Percentiles rank a stretch among this genome's conserved stretches.
Evolutionary conservation across 2,329 filamentous ascomycete genomes (phyloP).

Genomic region (Ustulina deusta): DNA sequence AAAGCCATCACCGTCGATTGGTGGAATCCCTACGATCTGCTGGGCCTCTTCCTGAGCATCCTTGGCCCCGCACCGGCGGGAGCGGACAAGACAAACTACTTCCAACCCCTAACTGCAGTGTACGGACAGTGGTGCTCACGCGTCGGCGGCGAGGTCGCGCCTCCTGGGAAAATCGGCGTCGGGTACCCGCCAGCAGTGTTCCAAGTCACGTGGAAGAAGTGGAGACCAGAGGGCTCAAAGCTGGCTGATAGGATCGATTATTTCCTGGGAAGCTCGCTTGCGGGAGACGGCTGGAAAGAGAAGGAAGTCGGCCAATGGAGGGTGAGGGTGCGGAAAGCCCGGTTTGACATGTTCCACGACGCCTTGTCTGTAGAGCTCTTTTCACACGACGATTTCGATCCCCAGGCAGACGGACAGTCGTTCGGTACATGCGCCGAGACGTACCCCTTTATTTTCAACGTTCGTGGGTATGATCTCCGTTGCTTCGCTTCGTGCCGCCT

Average conservation of each 20-base stretch:
- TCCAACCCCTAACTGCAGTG: slow-evolving; percentile 35
- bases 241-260: background rate
- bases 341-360: background rate
- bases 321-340: background rate
- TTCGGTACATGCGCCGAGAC: slow-evolving; percentile 22
- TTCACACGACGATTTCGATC: too few relatives aligned
- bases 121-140: slow-evolving; percentile 30
- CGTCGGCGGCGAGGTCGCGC: slow-evolving; percentile 7
- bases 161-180: background rate
- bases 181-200: too few relatives aligned
- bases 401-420: background rate
- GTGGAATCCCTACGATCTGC: slow-evolving; percentile 25
- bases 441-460: slow-evolving; percentile 15
- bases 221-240: background rate
- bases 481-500: too few relatives aligned
- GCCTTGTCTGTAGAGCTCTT: too few relatives aligned
- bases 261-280: slow-evolving; percentile 16
- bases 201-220: too few relatives aligned
- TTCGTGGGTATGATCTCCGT: slow-evolving; percentile 14
- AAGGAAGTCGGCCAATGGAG: slow-evolving; percentile 3
- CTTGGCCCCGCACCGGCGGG: slow-evolving; percentile 26
- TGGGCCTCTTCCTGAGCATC: slow-evolving; percentile 32
- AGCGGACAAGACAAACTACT: slow-evolving; percentile 30
- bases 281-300: background rate
- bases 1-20: background rate